Evolutionary conservation across 2,329 filamentous ascomycete genomes (phyloP).

Genomic region (Aspergillus pseudoterreus): DNA sequence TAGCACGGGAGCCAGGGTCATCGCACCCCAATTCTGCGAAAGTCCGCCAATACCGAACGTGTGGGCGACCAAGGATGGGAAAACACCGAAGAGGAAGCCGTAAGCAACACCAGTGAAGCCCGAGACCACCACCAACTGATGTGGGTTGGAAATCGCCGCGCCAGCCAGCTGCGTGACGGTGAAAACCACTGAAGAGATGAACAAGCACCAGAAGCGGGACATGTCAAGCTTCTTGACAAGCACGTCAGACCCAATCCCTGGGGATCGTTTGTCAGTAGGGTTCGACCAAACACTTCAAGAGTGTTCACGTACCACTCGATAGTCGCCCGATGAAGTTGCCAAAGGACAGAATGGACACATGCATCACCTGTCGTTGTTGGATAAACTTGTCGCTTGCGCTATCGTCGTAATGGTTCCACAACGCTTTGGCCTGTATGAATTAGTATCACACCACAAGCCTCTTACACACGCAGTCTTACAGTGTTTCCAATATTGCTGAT

Average conservation of each 20-base stretch:
- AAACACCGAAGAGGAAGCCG: conserved; percentile 90
- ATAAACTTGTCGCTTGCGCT: conserved; percentile 70
- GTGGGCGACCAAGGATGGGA: conserved; percentile 83
- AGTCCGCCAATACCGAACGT: conserved; percentile 86
- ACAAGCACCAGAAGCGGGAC: conserved; percentile 87
- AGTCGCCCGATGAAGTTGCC: conserved; percentile 82
- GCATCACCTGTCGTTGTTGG: conserved; percentile 76
- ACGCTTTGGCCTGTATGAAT: conserved; percentile 57
- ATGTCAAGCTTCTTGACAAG: conserved; percentile 76
- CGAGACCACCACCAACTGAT: conserved; percentile 73
- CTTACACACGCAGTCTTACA: conserved; percentile 39
- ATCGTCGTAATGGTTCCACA: conserved; percentile 84
- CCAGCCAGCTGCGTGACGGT: conserved; percentile 73
- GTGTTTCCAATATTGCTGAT: conserved; percentile 89
- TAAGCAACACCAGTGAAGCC: conserved; percentile 83
- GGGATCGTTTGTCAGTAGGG: conserved; percentile 7
- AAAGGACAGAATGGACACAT: conserved; percentile 90
- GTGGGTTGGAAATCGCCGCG: conserved; percentile 70
- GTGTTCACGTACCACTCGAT: conserved; percentile 57
- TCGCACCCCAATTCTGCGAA: conserved; percentile 93
- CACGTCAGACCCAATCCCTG: conserved; percentile 84
- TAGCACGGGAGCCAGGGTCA: conserved; percentile 84
- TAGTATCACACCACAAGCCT: neutral
- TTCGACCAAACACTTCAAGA: neutral
- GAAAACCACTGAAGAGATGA: conserved; percentile 74